Percentiles rank a stretch among this genome's conserved stretches.
Conservation (phyloP, 495 filamentous ascomycete genomes). For the Paragyromitra xinjiangensis region DNA sequence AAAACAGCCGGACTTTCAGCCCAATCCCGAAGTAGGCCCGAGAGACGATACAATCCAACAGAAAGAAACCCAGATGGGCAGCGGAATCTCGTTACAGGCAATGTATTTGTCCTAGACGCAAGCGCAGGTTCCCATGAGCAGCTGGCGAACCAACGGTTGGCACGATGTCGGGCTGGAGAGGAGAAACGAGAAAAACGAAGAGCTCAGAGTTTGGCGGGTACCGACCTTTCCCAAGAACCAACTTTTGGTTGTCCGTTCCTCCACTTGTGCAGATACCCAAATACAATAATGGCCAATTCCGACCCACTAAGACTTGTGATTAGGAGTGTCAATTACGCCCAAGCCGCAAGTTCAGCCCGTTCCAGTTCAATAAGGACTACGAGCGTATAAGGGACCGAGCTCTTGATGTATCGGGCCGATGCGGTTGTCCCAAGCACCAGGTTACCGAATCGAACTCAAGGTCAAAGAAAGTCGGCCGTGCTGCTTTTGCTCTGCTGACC, state of each 20-base stretch:
- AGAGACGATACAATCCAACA: constrained; percentile 47
- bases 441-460: constrained; percentile 47
- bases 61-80: constrained; percentile 38
- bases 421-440: constrained; percentile 52
- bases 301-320: constrained; percentile 57
- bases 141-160: constrained; percentile 51
- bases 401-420: constrained; percentile 38
- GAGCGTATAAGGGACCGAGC: constrained; percentile 47
- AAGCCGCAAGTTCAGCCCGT: constrained; percentile 39
- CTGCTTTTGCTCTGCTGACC: constrained; percentile 19
- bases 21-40: constrained; percentile 47
- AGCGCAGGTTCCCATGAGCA: constrained; percentile 51
- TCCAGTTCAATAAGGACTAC: constrained; percentile 35
- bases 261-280: constrained; percentile 45
- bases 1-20: constrained; percentile 50
- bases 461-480: constrained; percentile 36
- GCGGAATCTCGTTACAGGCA: constrained; percentile 47
- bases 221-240: constrained; percentile 51
- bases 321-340: constrained; percentile 41
- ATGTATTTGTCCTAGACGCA: constrained; percentile 51
- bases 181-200: constrained; percentile 23
- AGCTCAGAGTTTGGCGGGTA: constrained; percentile 46
- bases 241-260: constrained; percentile 31
- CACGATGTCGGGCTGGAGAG: constrained; percentile 31
- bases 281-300: constrained; percentile 34